Conservation (phyloP, 108 stramenopile species). For the Skeletonema costatum region DNA sequence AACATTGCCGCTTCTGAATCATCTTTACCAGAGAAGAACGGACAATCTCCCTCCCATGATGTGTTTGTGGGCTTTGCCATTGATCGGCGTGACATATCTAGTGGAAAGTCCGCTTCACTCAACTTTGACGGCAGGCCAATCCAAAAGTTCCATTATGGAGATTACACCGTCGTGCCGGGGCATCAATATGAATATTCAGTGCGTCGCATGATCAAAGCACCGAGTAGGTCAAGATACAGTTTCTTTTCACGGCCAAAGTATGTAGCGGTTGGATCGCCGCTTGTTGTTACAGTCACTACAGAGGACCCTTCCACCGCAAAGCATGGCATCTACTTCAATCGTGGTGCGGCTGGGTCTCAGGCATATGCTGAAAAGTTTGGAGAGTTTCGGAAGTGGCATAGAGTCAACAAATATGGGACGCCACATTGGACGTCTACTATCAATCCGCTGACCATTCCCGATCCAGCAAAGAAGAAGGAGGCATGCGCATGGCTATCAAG, state of each 20-base stretch:
- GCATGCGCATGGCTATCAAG: conserved; percentile 44
- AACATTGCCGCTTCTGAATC: neutral
- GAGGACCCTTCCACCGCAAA: conserved; percentile 27
- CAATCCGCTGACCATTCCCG: conserved; percentile 38
- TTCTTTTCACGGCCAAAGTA: conserved; percentile 2
- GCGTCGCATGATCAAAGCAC: conserved; percentile 22
- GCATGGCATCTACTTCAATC: conserved; percentile 48
- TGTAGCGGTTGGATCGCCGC: conserved; percentile 15
- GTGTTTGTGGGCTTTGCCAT: conserved; percentile 39
- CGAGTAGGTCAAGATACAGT: neutral
- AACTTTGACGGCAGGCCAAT: conserved; percentile 34
- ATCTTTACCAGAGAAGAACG: neutral
- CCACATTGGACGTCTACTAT: conserved; percentile 23
- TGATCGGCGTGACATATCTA: conserved; percentile 18
- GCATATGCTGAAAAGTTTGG: conserved; percentile 35
- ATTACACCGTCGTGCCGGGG: conserved; percentile 31
- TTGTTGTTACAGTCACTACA: conserved; percentile 21
- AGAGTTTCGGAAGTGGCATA: conserved; percentile 29
- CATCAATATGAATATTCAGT: conserved; percentile 32
- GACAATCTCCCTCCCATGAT: neutral
- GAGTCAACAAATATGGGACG: conserved; percentile 12
- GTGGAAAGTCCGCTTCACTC: conserved; percentile 19
- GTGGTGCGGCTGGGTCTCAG: conserved; percentile 37
- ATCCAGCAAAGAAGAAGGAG: conserved; percentile 30
- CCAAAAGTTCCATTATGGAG: conserved; percentile 41